phyloP scores from a whole-genome alignment of 1,139 yeast species.

The Wickerhamiella infanticola region DNA sequence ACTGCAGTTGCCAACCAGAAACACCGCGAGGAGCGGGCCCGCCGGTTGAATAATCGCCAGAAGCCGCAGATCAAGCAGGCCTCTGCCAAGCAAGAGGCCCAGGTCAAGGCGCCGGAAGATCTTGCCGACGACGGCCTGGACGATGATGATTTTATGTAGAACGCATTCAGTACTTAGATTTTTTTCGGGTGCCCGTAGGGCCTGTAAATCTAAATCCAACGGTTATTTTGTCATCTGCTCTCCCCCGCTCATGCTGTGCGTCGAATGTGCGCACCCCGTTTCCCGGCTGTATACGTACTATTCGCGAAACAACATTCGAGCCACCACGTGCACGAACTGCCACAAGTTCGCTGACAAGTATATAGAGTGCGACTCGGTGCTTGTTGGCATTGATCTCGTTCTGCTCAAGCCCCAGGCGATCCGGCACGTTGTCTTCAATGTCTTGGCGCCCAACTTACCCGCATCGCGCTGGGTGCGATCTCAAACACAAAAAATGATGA shows the following conservation, averaged over 20 bases:
- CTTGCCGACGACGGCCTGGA: conserved; percentile 36
- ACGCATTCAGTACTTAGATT: background rate
- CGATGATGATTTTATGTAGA: conserved; percentile 83
- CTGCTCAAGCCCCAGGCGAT: conserved; percentile 81
- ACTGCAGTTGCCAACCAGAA: conserved; percentile 72
- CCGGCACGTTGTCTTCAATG: conserved; percentile 71
- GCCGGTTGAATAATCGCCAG: conserved; percentile 91
- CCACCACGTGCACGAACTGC: conserved; percentile 66
- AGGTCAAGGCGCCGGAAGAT: conserved; percentile 29
- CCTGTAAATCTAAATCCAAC: too few relatives aligned
- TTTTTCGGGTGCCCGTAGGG: too few relatives aligned
- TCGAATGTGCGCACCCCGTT: conserved; percentile 63
- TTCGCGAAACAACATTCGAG: conserved; percentile 62
- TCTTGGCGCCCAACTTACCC: conserved; percentile 12
- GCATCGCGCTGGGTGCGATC: conserved; percentile 9
- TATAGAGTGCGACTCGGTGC: conserved; percentile 75
- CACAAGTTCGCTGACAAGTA: conserved; percentile 72
- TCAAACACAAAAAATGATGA: conserved; percentile 33
- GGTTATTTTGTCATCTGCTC: background rate
- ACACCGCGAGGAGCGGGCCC: conserved; percentile 83
- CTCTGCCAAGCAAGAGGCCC: conserved; percentile 53
- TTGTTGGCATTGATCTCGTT: conserved; percentile 68
- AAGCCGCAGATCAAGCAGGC: conserved; percentile 70
- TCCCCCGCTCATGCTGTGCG: conserved; percentile 51
- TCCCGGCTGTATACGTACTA: conserved; percentile 53